Percentiles rank a stretch among this genome's conserved stretches.
Conservation (phyloP, 176 grass and related monocot genomes). For the Elymus sibiricus region DNA sequence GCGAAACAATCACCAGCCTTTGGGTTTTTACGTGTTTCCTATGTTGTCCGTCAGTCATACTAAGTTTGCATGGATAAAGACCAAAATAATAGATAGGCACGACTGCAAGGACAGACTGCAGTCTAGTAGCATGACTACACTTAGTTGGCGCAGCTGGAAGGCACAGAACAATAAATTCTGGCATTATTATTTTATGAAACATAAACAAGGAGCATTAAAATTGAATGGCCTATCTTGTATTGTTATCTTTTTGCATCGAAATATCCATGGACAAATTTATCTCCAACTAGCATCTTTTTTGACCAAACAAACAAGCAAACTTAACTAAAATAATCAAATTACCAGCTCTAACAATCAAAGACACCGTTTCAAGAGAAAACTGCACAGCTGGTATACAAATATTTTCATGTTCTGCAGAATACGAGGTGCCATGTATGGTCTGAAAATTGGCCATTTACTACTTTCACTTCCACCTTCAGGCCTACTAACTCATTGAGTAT, state of each 20-base stretch:
- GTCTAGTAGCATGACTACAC: conserved; percentile 2
- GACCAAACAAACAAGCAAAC: conserved; percentile 16
- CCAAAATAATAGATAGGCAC: not conserved
- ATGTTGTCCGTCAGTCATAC: not conserved
- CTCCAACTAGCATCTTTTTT: not conserved
- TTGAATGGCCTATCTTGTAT: not conserved
- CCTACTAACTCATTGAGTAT: not conserved
- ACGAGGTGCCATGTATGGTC: not conserved
- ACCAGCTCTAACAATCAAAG: not conserved
- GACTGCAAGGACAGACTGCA: not conserved
- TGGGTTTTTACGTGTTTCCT: not conserved
- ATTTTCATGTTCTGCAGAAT: not conserved
- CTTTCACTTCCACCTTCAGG: not conserved
- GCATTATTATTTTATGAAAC: not conserved
- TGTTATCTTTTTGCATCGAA: not conserved
- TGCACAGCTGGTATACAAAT: not conserved
- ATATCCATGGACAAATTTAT: not conserved
- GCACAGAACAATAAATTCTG: not conserved
- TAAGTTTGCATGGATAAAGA: not conserved
- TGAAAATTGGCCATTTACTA: not conserved
- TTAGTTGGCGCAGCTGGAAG: not conserved
- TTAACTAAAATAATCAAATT: not conserved
- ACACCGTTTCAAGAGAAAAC: not conserved
- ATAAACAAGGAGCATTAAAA: not conserved
- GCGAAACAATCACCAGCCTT: not conserved